Evolutionary conservation across 139 green algal genomes (phyloP).

Genomic region (Chlorella sp.): DNA sequence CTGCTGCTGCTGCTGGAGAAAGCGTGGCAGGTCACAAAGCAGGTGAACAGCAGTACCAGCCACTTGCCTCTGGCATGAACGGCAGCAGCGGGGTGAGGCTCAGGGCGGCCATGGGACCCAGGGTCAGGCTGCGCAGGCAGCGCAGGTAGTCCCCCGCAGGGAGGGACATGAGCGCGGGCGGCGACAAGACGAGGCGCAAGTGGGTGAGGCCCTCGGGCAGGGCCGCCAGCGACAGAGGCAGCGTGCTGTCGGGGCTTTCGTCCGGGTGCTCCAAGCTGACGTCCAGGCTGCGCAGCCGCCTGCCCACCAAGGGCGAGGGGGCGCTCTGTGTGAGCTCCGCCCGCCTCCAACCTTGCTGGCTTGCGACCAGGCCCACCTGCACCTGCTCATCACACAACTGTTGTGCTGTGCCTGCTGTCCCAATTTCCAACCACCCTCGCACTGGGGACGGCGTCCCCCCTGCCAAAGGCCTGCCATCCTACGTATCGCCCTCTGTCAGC

Average conservation of each 20-base stretch:
- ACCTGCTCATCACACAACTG: too few species aligned
- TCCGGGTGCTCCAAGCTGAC: not conserved
- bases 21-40: too few species aligned
- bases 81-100: conserved; percentile 2
- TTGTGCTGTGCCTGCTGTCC: too few species aligned
- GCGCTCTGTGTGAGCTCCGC: too few species aligned
- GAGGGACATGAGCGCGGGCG: not conserved
- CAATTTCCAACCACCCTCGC: too few species aligned
- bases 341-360: too few species aligned
- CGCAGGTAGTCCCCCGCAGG: not conserved
- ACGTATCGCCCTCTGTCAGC: not conserved
- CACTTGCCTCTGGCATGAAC: not conserved
- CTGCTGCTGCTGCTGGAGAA: too few species aligned
- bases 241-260: not conserved
- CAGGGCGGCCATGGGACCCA: not conserved
- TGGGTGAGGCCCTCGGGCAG: not conserved
- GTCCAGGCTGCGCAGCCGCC: not conserved
- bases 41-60: too few species aligned
- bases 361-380: too few species aligned
- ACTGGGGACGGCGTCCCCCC: not conserved
- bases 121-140: not conserved
- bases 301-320: not conserved
- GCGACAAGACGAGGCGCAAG: not conserved
- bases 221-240: not conserved
- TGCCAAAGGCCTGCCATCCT: too few species aligned